Percentiles rank a stretch among this genome's conserved stretches.
phyloP scores from a whole-genome alignment of 78 protist genomes.

The Pigoraptor vietnamica region DNA sequence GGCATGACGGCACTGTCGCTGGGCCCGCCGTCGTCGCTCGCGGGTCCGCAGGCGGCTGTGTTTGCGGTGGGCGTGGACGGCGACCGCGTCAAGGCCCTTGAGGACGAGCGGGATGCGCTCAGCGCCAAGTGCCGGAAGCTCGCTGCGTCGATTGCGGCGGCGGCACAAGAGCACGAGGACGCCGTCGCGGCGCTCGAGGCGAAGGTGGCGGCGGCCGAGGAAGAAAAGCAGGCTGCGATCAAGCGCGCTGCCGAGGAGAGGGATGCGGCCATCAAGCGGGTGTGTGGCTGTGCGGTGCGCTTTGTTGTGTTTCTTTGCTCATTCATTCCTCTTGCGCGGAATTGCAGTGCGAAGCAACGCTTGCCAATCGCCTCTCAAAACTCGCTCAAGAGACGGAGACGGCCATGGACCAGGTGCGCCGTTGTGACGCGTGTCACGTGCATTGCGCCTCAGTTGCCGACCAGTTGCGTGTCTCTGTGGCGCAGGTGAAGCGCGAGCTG shows the following conservation, averaged over 20 bases:
- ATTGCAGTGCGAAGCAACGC: not conserved
- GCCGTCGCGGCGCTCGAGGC: not conserved
- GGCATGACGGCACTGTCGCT: not conserved
- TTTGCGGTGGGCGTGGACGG: not conserved
- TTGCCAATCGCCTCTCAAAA: not conserved
- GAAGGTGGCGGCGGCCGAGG: not conserved
- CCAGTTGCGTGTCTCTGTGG: too few species aligned
- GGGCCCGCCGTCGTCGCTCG: too few species aligned
- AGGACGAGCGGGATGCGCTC: not conserved
- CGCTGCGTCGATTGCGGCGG: not conserved
- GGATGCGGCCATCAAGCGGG: not conserved
- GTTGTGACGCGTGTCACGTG: not conserved
- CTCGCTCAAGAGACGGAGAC: not conserved
- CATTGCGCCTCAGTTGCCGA: too few species aligned
- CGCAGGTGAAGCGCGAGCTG: not conserved
- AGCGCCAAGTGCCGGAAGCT: not conserved
- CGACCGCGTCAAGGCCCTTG: not conserved
- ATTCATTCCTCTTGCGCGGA: not conserved
- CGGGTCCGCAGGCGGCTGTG: not conserved
- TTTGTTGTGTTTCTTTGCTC: not conserved
- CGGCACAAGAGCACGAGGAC: not conserved
- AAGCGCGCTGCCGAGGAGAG: not conserved
- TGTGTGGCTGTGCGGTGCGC: not conserved
- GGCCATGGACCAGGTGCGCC: not conserved
- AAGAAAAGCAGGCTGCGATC: not conserved